Base-by-base conservation (phyloP, 2,329 filamentous ascomycete genomes). In the Aotearoamyces nothofagi region DNA sequence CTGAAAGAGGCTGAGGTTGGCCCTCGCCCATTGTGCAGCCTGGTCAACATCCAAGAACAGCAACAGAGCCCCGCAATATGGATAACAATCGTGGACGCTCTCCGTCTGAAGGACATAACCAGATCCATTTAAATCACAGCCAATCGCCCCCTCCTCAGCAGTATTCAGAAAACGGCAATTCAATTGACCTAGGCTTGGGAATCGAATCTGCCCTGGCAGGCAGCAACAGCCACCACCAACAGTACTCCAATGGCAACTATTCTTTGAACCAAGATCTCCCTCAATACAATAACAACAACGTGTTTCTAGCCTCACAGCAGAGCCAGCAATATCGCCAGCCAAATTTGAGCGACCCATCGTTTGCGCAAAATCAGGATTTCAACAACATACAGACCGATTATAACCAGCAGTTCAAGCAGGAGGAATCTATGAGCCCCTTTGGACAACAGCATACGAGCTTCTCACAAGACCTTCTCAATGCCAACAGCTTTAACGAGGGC, bases 61-160 rank as follows among this genome's bases (percentile, higher is more conserved):
- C n/a, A n/a, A n/a, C n/a, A n/a, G n/a, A n/a, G n/a, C n/a, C n/a
- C n/a, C n/a, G n/a, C 44, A 46, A 43, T 45, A 67, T 69, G 63
- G 64, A 69, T 56, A 57, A 61, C 51, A 61, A 64, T 47, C 59
- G 66, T 50, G 69, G 69, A 49, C 69, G 70, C 47, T 76, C 72
- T 42, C 67, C 64, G 41, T 75, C 73, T 45, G 59, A 60, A 47
- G 61, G 61, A 39, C 62, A 66, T 46, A 63, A 63, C 42, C 50
- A 44, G 49, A 51, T 59, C 58, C 63, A 71, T 73, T 76, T 78
- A 75, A 78, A 66, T 52, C 69, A 71, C 51, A 66, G 58, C 41
- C 71, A 70, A 52, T 76, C 73, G 44, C 68, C 71, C 43, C 69
- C 70, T 15, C 48, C 66, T 66, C 50, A 63, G 51, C 45, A 52